Conservation (phyloP, 768 basidiomycete species). For the Leccinellum rugosiceps region DNA sequence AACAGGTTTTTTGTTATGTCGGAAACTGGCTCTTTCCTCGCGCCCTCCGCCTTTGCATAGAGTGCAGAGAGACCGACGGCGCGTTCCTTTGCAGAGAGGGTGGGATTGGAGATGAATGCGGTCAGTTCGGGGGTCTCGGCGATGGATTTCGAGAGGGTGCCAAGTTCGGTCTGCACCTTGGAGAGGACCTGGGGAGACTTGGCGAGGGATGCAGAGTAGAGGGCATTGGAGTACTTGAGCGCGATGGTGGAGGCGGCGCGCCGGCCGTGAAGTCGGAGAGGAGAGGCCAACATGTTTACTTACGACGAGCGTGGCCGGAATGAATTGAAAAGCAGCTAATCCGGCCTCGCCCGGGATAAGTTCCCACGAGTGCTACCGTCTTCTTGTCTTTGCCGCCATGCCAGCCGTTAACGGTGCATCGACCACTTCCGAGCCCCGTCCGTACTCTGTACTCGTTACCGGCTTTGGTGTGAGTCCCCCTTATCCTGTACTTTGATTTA, state of each 20-base stretch:
- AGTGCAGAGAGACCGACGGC: conserved; percentile 61
- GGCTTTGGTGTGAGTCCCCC: conserved; percentile 51
- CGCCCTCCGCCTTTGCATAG: conserved; percentile 62
- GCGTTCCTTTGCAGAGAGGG: conserved; percentile 80
- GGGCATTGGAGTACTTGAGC: conserved; percentile 79
- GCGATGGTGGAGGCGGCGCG: conserved; percentile 78
- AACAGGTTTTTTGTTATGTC: conserved; percentile 93
- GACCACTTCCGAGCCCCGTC: conserved; percentile 28
- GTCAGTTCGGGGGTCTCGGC: conserved; percentile 60
- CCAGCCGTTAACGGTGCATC: conserved; percentile 26
- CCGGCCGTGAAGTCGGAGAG: conserved; percentile 51
- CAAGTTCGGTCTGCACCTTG: conserved; percentile 85
- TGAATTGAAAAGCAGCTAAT: conserved; percentile 1
- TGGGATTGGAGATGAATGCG: conserved; percentile 85
- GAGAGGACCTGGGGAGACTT: conserved; percentile 81
- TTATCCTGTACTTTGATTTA: conserved; percentile 19
- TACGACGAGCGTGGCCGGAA: conserved; percentile 25
- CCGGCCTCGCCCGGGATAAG: conserved; percentile 7
- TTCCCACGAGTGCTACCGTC: conserved; percentile 6
- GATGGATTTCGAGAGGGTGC: conserved; percentile 65
- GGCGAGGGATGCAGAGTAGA: conserved; percentile 75
- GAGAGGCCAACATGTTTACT: conserved; percentile 50
- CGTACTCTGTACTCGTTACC: conserved; percentile 46
- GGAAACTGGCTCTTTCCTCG: conserved; percentile 74
- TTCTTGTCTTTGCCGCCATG: conserved; percentile 21